These are phyloP conservation scores for Penicillium diatomitis DNA, from an alignment of 495 filamentous ascomycete genomes.

Conservation along the genomic window DNA sequence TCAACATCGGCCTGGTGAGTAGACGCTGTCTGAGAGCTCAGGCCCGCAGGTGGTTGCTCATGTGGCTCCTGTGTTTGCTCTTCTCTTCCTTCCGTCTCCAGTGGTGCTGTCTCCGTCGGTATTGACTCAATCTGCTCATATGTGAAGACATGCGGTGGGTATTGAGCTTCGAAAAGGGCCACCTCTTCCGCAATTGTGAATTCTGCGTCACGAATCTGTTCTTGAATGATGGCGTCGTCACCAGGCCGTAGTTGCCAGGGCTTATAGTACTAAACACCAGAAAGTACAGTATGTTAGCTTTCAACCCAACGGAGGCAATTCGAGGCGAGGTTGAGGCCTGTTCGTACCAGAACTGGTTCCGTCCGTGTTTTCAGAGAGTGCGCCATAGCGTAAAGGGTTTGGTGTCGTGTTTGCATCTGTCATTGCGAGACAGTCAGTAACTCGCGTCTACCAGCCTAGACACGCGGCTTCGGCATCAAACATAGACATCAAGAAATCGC, in stretches of 20 bases:
- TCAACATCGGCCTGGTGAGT: slow-evolving; percentile 10
- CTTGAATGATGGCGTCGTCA: slow-evolving; percentile 52
- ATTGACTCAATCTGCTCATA: slow-evolving; percentile 5
- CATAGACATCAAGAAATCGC: slow-evolving; percentile 15
- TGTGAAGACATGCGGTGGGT: slow-evolving; percentile 16
- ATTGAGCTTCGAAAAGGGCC: slow-evolving; percentile 38
- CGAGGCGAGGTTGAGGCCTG: neutral
- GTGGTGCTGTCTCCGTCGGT: slow-evolving; percentile 4
- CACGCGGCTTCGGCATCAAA: too few species aligned
- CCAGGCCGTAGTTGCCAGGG: slow-evolving; percentile 67
- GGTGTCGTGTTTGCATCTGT: slow-evolving; percentile 75
- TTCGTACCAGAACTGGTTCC: slow-evolving; percentile 68
- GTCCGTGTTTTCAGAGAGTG: slow-evolving; percentile 64
- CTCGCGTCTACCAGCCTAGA: too few species aligned
- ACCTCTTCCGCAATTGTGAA: slow-evolving; percentile 41
- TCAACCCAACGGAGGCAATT: too few species aligned
- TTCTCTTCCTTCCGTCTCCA: neutral
- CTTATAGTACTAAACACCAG: slow-evolving; percentile 63
- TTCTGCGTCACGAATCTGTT: slow-evolving; percentile 50
- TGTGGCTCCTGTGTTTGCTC: neutral
- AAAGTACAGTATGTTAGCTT: neutral
- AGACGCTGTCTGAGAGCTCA: slow-evolving; percentile 6
- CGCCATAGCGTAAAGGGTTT: slow-evolving; percentile 61
- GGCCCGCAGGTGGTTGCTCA: neutral
- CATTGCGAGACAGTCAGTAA: neutral